Conservation (phyloP, 202 grass and related monocot species). For the Cymbopogon flexuosus region DNA sequence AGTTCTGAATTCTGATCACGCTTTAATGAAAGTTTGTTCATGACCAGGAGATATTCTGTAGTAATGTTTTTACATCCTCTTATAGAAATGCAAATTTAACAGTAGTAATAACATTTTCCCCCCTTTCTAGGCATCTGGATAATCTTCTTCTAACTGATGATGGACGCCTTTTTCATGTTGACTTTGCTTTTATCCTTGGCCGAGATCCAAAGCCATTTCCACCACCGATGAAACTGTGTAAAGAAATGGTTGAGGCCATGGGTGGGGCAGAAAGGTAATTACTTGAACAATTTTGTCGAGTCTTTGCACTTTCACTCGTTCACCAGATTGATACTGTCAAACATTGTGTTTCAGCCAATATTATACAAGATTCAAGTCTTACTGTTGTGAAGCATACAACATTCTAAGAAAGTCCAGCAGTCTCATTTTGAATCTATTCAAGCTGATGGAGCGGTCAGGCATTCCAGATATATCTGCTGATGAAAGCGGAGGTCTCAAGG, state of each 20-base stretch:
- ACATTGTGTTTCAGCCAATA: constrained; percentile 69
- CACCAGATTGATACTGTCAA: background rate
- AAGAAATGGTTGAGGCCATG: constrained; percentile 99
- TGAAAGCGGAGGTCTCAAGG: constrained; percentile 85
- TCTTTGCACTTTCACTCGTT: background rate
- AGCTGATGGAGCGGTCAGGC: constrained; percentile 84
- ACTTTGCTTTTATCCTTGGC: constrained; percentile 92
- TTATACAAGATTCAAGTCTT: constrained; percentile 96
- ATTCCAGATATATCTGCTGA: constrained; percentile 78
- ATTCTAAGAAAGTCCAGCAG: constrained; percentile 91
- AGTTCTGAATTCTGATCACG: background rate
- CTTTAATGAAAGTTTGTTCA: background rate
- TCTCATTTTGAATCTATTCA: constrained; percentile 94
- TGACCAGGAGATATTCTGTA: constrained; percentile 12
- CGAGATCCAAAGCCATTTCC: constrained; percentile 98
- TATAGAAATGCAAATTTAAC: background rate
- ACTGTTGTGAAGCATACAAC: constrained; percentile 98
- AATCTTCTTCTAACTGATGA: constrained; percentile 96
- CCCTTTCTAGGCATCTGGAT: constrained; percentile 77
- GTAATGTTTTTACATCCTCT: background rate
- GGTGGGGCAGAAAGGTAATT: constrained; percentile 90
- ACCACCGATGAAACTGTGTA: constrained; percentile 98
- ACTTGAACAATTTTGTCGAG: background rate
- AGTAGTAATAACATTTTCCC: constrained; percentile 39
- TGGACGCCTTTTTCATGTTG: constrained; percentile 89